Evolutionary conservation across 176 grass and related monocot genomes (phyloP), one percentile per base, ranked within the genome.

Genomic region (Phoenix dactylifera): DNA sequence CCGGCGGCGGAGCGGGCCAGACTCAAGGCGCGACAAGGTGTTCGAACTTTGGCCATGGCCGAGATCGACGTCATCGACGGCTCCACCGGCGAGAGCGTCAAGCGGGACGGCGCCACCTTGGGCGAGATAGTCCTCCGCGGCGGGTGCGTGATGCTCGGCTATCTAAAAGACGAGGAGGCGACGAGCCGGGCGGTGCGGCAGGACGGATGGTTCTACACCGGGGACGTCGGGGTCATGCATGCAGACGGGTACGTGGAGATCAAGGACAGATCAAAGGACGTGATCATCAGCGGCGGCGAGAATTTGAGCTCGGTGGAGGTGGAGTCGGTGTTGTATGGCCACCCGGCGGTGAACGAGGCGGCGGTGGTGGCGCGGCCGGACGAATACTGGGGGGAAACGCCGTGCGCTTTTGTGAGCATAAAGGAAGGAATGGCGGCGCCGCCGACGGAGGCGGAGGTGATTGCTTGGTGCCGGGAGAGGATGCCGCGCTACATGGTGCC

Each of bases 301-400:
- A 96, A 96, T 79, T 75, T 96, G 57, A 90, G 86, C 75, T 90
- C 86, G 67, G 91, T 96, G 15, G 91, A 96, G 80, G 86, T 96
- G 3, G 91, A 96, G 72, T 79, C 83, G 0, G 23, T 90, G 16
- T 70, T 96, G 12, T 96, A 90, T 71, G 74, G 58, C 0, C 91
- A 90, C 51, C 91, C 91, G 3, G 71, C 76, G 3, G 83, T 87
- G 72, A 85, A 72, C 58, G 83, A 87, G 69, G 91, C 68, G 44
- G 82, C 83, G 15, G 91, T 90, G 66, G 91, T 90, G 53, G 91
- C 86, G 35, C 67, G 80, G 1, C 86, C 86, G 0, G 86, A 95
- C 67, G 83, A 90, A 25, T 77, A 74, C 62, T 87, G 91, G 83
- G 91, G 91, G 0, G 91, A 95, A 68, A 95, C 86, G 48, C 91